A percentile compares a stretch with the other conserved stretches of the same genome.
Evolutionary conservation across 2,329 filamentous ascomycete genomes (phyloP).

Genomic region (Pseudogymnoascus pannorum): DNA sequence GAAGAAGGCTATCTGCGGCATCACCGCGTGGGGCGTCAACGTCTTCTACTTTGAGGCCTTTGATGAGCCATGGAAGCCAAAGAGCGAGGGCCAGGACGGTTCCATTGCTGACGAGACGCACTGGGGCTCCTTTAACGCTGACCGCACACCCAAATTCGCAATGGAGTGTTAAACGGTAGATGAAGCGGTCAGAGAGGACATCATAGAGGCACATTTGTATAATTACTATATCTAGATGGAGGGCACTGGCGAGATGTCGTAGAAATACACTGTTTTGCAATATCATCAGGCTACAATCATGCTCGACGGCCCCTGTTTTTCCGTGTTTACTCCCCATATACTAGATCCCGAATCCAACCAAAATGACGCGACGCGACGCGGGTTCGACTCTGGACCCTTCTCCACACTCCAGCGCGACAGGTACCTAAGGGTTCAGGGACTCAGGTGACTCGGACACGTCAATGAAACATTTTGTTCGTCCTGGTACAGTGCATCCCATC

Average conservation of each 20-base stretch:
- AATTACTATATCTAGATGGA: conserved; percentile 8
- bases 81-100: conserved; percentile 55
- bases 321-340: not conserved
- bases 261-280: conserved; percentile 6
- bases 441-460: conserved; percentile 1
- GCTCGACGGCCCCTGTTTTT: too few species aligned
- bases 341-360: not conserved
- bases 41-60: conserved; percentile 70
- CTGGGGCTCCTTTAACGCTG: conserved; percentile 60
- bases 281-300: not conserved
- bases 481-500: not conserved
- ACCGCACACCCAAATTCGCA: conserved; percentile 48
- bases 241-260: not conserved
- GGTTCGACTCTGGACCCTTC: not conserved
- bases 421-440: conserved; percentile 5
- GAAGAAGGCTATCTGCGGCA: conserved; percentile 53
- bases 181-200: not conserved
- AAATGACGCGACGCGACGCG: conserved; percentile 6
- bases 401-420: not conserved
- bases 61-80: conserved; percentile 65
- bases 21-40: conserved; percentile 58
- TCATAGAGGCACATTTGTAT: conserved; percentile 13
- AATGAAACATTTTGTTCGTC: not conserved
- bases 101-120: conserved; percentile 54
- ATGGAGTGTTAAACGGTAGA: conserved; percentile 23